Evolutionary conservation across 176 grass and related monocot genomes (phyloP).

Genomic region (Phragmites australis): DNA sequence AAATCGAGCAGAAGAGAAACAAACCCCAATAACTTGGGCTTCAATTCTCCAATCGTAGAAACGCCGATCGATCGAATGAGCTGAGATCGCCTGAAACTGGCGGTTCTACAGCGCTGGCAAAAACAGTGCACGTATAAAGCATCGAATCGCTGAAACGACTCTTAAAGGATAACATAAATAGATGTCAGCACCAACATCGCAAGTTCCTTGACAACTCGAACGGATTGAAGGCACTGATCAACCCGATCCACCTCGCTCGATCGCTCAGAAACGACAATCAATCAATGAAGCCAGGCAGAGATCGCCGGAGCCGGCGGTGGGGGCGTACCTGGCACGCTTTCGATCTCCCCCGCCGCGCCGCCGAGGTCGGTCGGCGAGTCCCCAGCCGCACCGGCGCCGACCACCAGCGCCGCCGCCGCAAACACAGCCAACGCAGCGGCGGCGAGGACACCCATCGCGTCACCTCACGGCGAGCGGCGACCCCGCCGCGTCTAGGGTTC

Average conservation of each 20-base stretch:
- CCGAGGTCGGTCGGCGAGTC: slow-evolving; percentile 35
- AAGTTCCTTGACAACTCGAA: not conserved
- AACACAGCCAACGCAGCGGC: not conserved
- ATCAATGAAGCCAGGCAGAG: not conserved
- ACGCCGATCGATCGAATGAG: not conserved
- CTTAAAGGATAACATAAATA: not conserved
- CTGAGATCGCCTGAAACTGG: not conserved
- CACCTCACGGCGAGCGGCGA: not conserved
- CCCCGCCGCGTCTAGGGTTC: slow-evolving; percentile 12
- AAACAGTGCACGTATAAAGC: not conserved
- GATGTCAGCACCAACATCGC: not conserved
- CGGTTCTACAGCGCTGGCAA: not conserved
- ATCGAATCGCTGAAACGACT: not conserved
- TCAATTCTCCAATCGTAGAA: not conserved
- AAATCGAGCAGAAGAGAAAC: not conserved
- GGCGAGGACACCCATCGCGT: not conserved
- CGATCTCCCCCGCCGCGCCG: slow-evolving; percentile 43
- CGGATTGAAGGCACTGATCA: not conserved
- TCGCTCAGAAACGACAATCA: not conserved
- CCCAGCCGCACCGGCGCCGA: not conserved
- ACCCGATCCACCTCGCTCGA: not conserved
- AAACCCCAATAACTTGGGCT: not conserved
- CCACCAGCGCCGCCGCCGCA: not conserved
- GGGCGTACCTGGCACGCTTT: slow-evolving; percentile 43
- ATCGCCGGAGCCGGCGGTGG: not conserved